Conservation (phyloP, 257 asterid species). For the Echium plantagineum region DNA sequence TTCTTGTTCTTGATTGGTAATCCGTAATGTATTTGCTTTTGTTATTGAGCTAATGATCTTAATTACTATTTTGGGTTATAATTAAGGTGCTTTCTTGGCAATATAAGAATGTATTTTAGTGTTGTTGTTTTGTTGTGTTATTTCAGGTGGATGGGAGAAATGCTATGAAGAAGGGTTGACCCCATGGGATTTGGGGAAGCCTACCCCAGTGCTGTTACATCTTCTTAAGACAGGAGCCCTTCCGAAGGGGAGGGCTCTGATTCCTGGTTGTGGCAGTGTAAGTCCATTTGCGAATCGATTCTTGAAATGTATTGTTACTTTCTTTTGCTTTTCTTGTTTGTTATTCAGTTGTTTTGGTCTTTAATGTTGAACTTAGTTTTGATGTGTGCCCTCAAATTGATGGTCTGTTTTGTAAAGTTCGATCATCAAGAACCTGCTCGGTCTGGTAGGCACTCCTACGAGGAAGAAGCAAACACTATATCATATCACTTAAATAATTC, state of each 20-base stretch:
- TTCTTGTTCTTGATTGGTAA: too few relatives aligned
- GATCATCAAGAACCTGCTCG: too few relatives aligned
- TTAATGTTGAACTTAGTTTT: not conserved
- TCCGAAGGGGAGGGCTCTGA: constrained; percentile 66
- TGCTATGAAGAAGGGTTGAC: constrained; percentile 72
- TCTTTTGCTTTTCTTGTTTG: not conserved
- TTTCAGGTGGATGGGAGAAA: constrained; percentile 63
- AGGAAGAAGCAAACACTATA: too few relatives aligned
- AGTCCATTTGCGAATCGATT: constrained; percentile 14
- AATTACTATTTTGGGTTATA: not conserved
- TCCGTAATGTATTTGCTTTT: not conserved
- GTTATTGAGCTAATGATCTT: too few relatives aligned
- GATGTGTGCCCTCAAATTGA: too few relatives aligned
- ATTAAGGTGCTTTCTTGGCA: not conserved
- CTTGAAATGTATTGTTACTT: not conserved
- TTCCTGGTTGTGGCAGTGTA: constrained; percentile 92
- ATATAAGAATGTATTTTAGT: not conserved
- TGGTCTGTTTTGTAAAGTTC: too few relatives aligned
- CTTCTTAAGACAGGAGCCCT: constrained; percentile 50
- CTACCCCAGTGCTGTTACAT: constrained; percentile 67
- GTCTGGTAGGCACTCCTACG: too few relatives aligned
- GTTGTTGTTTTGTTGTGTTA: not conserved
- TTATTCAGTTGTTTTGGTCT: not conserved
- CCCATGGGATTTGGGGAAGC: constrained; percentile 86
- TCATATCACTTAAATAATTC: too few relatives aligned